phyloP scores from a whole-genome alignment of 345 rosid species.

The Dovyalis caffra region DNA sequence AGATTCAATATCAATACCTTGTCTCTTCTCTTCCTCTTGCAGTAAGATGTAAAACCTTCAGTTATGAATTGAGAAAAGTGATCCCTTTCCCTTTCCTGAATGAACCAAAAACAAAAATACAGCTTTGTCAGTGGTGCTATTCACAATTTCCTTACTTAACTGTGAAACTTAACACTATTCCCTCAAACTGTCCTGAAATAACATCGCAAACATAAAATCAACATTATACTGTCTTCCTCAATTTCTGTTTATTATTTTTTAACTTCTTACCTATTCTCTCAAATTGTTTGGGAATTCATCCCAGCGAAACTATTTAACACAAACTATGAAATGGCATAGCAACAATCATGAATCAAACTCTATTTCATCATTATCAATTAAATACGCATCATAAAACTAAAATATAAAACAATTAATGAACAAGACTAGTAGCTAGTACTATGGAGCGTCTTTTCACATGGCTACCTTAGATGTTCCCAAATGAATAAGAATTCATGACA shows the following conservation, averaged over 20 bases:
- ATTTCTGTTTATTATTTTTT: background rate
- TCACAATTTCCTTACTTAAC: background rate
- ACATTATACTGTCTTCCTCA: background rate
- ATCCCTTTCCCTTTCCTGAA: slow-evolving; percentile 92
- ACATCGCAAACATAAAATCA: background rate
- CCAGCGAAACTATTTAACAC: background rate
- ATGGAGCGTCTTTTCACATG: background rate
- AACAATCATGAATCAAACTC: background rate
- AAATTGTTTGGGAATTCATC: background rate
- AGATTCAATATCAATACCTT: slow-evolving; percentile 52
- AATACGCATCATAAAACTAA: background rate
- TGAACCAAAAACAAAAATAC: slow-evolving; percentile 5
- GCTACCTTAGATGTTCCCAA: background rate
- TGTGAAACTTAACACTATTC: background rate
- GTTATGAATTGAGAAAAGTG: slow-evolving; percentile 98
- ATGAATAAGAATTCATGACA: background rate
- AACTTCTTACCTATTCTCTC: background rate
- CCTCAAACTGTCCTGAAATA: background rate
- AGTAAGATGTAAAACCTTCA: slow-evolving; percentile 87
- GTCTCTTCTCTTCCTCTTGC: slow-evolving; percentile 95
- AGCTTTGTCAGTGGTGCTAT: background rate
- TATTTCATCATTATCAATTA: background rate
- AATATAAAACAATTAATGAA: background rate
- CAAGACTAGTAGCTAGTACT: background rate
- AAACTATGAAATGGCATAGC: background rate